phyloP scores from a whole-genome alignment of 2,329 filamentous ascomycete genomes.

The Microdochium trichocladiopsis region DNA sequence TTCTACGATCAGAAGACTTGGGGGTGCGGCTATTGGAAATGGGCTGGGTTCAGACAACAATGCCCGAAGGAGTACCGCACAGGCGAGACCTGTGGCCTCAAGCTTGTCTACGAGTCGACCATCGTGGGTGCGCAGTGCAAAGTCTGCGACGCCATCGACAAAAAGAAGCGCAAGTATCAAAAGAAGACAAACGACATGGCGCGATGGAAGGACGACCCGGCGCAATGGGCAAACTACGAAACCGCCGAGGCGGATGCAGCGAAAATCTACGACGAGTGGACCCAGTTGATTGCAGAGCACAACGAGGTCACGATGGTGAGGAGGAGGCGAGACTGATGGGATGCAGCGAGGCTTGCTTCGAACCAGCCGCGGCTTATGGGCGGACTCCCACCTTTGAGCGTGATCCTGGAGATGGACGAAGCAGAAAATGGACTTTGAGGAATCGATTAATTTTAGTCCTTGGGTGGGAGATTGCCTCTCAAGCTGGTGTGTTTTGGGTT shows the following conservation, averaged over 20 bases:
- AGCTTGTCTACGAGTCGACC: conserved; percentile 72
- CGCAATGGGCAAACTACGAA: conserved; percentile 24
- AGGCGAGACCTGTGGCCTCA: conserved; percentile 93
- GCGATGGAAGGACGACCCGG: conserved; percentile 52
- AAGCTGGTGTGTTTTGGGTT: not conserved
- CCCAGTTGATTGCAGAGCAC: not conserved
- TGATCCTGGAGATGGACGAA: too few species aligned
- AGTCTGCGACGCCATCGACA: conserved; percentile 82
- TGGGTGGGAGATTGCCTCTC: too few species aligned
- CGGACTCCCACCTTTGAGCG: too few species aligned
- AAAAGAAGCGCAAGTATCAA: conserved; percentile 67
- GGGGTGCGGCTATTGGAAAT: conserved; percentile 86
- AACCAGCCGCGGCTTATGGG: too few species aligned
- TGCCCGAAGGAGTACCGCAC: conserved; percentile 94
- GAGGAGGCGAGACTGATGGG: not conserved
- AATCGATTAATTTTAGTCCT: too few species aligned
- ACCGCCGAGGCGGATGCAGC: conserved; percentile 63
- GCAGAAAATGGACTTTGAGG: too few species aligned
- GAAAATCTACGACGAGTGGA: conserved; percentile 50
- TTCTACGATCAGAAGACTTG: conserved; percentile 90
- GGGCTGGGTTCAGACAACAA: conserved; percentile 75
- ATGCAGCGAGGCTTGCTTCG: too few species aligned
- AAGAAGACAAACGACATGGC: conserved; percentile 70
- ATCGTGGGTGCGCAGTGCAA: conserved; percentile 63
- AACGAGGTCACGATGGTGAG: not conserved